Base-by-base conservation (phyloP, 1,284 basidiomycete species). In the Pascua sp. region DNA sequence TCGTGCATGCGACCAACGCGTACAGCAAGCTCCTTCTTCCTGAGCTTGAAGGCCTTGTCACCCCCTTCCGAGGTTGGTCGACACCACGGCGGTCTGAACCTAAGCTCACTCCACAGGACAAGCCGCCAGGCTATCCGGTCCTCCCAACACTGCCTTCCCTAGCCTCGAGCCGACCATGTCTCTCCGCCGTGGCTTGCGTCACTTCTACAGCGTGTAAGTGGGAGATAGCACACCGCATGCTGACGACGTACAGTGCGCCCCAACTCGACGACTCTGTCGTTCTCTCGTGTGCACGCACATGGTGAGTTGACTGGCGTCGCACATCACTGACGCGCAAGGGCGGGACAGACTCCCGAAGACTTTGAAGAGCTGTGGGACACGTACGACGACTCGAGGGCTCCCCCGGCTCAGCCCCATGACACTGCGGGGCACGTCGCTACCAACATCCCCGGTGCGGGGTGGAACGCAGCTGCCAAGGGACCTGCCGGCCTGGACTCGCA, bases 1-100 rank as follows among this genome's bases (percentile, higher is more conserved):
- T 73, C 38, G 61, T 70, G 2, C 67, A 60, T 42, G 63, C 68
- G 4, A 74, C 68, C 42, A 72, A 71, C 50, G 67, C 61, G 11
- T 71, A 67, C 41, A 62, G 59, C 11, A 59, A 63, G 42, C 55
- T 57, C 16, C 36, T 70, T 43, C 48, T 68, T 9, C 65, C 67
- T 9, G 65, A 68, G 42, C 56, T 55, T 9, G 49, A 59, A 17
- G 59, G 56, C 4, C 51, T 55, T 1, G 63, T 68, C 37, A 50
- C 49, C 0, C 63, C 67, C 4, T 65, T 17, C 63, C 63, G 42
- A 57, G 66, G 65, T 65, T 41, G 10, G 64, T 51, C 42, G 24
- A 39, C 39, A 54, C 10, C 18, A 42, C 16, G 1, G 32, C 5
- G 11, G n/a, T 17, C 42, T 13, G 12, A 43, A 44, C 11, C 11